phyloP scores from a whole-genome alignment of 2,329 filamentous ascomycete species.

The Apiospora koreana region DNA sequence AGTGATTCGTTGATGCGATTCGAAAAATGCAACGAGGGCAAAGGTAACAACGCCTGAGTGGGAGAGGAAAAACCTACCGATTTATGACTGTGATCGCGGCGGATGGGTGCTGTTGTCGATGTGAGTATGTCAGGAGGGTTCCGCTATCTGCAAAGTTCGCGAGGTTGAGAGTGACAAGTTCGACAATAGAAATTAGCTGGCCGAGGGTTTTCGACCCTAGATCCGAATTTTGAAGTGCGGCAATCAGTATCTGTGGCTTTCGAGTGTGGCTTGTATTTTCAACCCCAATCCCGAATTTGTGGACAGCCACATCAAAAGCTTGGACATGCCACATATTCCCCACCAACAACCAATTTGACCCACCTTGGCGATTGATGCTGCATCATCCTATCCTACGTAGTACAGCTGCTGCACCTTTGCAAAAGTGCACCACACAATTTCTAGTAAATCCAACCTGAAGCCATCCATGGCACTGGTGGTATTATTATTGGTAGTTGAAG shows the following conservation, averaged over 20 bases:
- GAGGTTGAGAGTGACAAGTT: slow-evolving; percentile 8
- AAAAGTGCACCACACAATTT: neutral
- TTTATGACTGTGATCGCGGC: slow-evolving; percentile 33
- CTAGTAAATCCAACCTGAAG: neutral
- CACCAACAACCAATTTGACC: neutral
- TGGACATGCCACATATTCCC: neutral
- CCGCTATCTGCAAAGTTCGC: slow-evolving; percentile 9
- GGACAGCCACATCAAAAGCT: neutral
- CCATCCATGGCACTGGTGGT: neutral
- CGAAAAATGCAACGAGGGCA: slow-evolving; percentile 1
- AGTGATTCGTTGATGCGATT: slow-evolving; percentile 1
- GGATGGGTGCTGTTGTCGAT: slow-evolving; percentile 30
- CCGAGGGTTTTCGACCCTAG: slow-evolving; percentile 9
- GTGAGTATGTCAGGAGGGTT: slow-evolving; percentile 7
- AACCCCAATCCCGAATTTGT: slow-evolving; percentile 1
- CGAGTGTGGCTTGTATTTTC: neutral
- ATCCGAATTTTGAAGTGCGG: slow-evolving; percentile 9
- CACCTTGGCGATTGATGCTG: neutral
- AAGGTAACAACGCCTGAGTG: neutral
- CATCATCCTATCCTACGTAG: neutral
- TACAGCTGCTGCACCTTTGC: neutral
- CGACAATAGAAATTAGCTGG: slow-evolving; percentile 8
- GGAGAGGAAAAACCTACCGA: slow-evolving; percentile 32
- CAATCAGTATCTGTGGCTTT: slow-evolving; percentile 9
- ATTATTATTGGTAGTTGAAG: neutral